Evolutionary conservation across 2,329 filamentous ascomycete species (phyloP).

Genomic region (Fusarium cicatricum): DNA sequence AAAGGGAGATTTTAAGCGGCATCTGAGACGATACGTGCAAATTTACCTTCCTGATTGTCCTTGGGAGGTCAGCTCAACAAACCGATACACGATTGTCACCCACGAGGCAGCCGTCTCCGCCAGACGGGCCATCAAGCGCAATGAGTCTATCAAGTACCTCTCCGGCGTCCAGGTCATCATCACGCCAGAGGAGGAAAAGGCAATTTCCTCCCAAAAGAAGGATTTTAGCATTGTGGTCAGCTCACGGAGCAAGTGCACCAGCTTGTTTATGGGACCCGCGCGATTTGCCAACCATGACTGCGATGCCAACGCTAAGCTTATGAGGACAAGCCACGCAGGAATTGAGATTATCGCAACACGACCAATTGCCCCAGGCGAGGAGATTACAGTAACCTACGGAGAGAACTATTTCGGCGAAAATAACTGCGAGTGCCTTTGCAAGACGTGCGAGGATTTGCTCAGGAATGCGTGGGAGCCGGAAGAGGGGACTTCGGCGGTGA

Average conservation of each 20-base stretch:
- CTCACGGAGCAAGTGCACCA: conserved; percentile 87
- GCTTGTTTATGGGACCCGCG: conserved; percentile 92
- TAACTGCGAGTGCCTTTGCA: conserved; percentile 94
- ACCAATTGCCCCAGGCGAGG: conserved; percentile 85
- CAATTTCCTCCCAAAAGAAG: conserved; percentile 81
- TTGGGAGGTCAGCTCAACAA: conserved; percentile 90
- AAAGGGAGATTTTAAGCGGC: conserved; percentile 84
- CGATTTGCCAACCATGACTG: conserved; percentile 98
- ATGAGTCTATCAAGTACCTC: conserved; percentile 90
- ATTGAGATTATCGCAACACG: conserved; percentile 90
- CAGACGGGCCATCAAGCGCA: conserved; percentile 77
- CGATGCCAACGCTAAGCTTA: conserved; percentile 86
- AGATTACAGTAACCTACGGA: conserved; percentile 96
- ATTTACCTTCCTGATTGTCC: conserved; percentile 95
- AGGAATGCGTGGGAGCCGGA: conserved; percentile 83
- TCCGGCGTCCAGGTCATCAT: conserved; percentile 92
- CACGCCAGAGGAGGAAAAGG: conserved; percentile 87
- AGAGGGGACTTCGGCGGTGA: conserved; percentile 55
- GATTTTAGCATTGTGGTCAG: conserved; percentile 98
- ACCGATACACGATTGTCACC: conserved; percentile 90
- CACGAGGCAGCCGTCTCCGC: conserved; percentile 91
- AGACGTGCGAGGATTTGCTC: conserved; percentile 78
- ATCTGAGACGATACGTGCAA: conserved; percentile 88
- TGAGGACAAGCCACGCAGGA: conserved; percentile 82
- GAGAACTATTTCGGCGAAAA: conserved; percentile 95